phyloP scores from a whole-genome alignment of 805 yeast species.

The Ogataea angusta region DNA sequence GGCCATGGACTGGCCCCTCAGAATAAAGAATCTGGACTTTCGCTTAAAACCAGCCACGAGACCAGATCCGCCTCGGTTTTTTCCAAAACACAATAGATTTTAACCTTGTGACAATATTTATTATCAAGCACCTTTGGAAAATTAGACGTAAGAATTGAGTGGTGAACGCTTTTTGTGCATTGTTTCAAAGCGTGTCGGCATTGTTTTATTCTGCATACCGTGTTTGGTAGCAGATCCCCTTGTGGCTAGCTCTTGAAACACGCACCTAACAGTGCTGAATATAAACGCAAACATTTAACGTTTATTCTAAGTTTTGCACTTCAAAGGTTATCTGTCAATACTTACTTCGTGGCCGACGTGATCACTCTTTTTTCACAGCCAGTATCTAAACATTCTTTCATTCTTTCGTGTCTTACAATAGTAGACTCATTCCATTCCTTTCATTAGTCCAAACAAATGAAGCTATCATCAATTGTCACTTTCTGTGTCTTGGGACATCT shows the following conservation, averaged over 20 bases:
- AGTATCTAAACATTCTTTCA: background rate
- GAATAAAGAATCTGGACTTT: background rate
- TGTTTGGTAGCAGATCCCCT: conserved; percentile 4
- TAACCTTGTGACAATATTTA: background rate
- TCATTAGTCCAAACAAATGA: conserved; percentile 6
- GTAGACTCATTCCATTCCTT: conserved; percentile 1
- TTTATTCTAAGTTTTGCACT: background rate
- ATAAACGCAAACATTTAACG: conserved; percentile 6
- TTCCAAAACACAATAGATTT: background rate
- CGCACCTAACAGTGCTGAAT: conserved; percentile 4
- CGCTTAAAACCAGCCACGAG: conserved; percentile 1
- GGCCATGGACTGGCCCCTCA: background rate
- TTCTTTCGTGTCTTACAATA: background rate
- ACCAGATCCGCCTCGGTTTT: background rate
- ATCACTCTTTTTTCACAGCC: conserved; percentile 2
- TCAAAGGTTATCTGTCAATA: background rate
- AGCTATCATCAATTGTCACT: conserved; percentile 20
- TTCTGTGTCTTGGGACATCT: conserved; percentile 20
- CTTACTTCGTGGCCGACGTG: background rate
- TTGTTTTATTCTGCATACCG: conserved; percentile 1
- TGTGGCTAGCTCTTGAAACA: conserved; percentile 4
- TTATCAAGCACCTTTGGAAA: background rate
- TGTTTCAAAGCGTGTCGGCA: background rate
- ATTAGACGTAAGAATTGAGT: background rate
- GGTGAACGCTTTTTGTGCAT: background rate